These are phyloP conservation scores for Vigna unguiculata DNA, from an alignment of 306 rosid genomes.

Conservation along the genomic window DNA sequence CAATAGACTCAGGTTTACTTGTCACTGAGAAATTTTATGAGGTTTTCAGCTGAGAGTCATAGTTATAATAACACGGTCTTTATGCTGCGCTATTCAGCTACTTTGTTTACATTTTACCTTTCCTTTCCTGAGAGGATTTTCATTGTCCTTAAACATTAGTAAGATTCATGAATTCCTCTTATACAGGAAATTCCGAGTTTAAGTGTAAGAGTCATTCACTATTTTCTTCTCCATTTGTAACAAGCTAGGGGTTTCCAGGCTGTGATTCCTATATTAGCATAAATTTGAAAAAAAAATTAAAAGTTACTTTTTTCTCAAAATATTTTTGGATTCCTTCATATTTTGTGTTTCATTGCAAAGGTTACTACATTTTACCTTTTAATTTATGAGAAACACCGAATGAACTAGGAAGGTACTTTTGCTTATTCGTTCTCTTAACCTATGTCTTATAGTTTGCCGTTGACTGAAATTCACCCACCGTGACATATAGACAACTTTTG, in stretches of 20 bases:
- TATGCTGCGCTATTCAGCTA: constrained; percentile 33
- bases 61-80: constrained; percentile 33
- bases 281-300: neutral
- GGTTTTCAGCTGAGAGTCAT: constrained; percentile 68
- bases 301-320: constrained; percentile 7
- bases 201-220: neutral
- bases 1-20: constrained; percentile 86
- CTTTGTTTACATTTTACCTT: constrained; percentile 2
- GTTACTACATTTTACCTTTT: neutral
- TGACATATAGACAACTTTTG: too few relatives aligned
- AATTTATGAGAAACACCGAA: neutral
- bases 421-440: neutral
- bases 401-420: neutral
- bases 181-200: constrained; percentile 8
- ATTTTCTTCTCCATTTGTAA: neutral
- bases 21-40: constrained; percentile 88
- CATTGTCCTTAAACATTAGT: constrained; percentile 34
- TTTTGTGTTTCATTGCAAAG: neutral
- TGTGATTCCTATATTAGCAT: constrained; percentile 7
- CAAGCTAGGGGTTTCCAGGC: neutral
- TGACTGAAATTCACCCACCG: neutral
- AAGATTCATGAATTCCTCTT: constrained; percentile 38
- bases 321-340: neutral
- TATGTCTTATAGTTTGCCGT: neutral
- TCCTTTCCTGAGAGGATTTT: constrained; percentile 28